These are phyloP conservation scores for Pyrus bretschneideri DNA, from an alignment of 306 rosid species.

Conservation along the genomic window DNA sequence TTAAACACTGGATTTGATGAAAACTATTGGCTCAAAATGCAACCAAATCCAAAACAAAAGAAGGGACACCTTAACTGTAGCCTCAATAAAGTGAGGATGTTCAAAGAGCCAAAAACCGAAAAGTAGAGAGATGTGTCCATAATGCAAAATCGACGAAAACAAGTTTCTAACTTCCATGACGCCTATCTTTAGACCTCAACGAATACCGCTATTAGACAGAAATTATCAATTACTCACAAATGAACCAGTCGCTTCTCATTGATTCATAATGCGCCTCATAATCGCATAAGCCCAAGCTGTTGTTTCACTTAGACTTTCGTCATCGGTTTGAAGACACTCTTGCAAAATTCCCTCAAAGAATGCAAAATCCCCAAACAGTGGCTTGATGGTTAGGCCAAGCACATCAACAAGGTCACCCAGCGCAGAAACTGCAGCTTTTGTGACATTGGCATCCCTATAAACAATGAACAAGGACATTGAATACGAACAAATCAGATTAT, in stretches of 20 bases:
- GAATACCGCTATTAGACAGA: background rate
- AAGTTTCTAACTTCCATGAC: background rate
- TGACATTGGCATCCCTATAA: slow-evolving; percentile 27
- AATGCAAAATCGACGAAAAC: background rate
- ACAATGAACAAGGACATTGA: background rate
- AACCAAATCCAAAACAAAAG: background rate
- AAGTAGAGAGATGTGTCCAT: slow-evolving; percentile 1
- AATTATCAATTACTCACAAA: background rate
- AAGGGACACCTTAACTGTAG: slow-evolving; percentile 10
- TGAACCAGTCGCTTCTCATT: slow-evolving; percentile 10
- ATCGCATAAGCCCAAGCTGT: slow-evolving; percentile 28
- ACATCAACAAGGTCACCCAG: slow-evolving; percentile 35
- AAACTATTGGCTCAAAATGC: too few relatives aligned
- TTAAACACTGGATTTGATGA: too few relatives aligned
- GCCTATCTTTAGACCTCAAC: background rate
- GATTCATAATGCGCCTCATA: slow-evolving; percentile 29
- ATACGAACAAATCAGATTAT: background rate
- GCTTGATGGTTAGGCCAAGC: slow-evolving; percentile 20
- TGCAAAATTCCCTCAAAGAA: slow-evolving; percentile 19
- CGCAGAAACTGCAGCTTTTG: slow-evolving; percentile 30
- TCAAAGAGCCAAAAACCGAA: background rate
- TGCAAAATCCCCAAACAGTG: slow-evolving; percentile 13
- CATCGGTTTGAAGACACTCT: slow-evolving; percentile 29
- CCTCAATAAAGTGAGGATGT: background rate
- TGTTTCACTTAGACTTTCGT: slow-evolving; percentile 22